Evolutionary conservation across 2,329 filamentous ascomycete species (phyloP).

Genomic region (Diplodia seriata): DNA sequence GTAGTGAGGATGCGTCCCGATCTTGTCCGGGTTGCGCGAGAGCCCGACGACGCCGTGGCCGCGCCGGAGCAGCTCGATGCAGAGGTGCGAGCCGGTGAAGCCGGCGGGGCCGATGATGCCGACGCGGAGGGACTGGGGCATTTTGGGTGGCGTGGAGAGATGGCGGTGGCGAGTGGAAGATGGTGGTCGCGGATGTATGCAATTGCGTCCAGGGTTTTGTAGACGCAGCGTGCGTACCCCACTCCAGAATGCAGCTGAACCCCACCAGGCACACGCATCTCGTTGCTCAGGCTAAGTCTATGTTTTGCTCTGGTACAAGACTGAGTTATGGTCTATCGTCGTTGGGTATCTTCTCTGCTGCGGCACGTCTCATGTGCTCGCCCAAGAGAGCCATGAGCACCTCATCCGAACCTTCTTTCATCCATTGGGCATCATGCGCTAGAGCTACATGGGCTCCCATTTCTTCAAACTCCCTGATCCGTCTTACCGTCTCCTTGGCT

Average conservation of each 20-base stretch:
- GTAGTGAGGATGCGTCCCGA: conserved; percentile 44
- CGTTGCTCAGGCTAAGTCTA: background rate
- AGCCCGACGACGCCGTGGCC: conserved; percentile 46
- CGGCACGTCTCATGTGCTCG: conserved; percentile 39
- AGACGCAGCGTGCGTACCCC: background rate
- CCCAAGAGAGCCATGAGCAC: conserved; percentile 44
- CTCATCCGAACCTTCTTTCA: conserved; percentile 39
- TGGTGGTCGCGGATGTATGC: no score
- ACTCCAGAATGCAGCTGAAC: background rate
- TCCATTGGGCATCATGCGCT: conserved; percentile 43
- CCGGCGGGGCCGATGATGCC: conserved; percentile 46
- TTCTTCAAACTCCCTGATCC: conserved; percentile 39
- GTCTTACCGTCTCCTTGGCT: conserved; percentile 41
- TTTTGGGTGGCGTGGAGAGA: background rate
- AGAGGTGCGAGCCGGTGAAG: conserved; percentile 46
- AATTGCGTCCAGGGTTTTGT: no score
- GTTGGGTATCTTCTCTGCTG: conserved; percentile 37
- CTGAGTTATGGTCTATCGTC: conserved; percentile 34
- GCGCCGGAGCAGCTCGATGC: conserved; percentile 44
- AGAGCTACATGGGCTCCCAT: conserved; percentile 42
- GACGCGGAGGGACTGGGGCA: conserved; percentile 36
- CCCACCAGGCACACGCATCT: background rate
- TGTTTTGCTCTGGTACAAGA: background rate
- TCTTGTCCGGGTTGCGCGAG: conserved; percentile 43
- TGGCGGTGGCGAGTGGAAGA: background rate